phyloP scores from a whole-genome alignment of 23 red algal species.

The Chondrus crispus region DNA sequence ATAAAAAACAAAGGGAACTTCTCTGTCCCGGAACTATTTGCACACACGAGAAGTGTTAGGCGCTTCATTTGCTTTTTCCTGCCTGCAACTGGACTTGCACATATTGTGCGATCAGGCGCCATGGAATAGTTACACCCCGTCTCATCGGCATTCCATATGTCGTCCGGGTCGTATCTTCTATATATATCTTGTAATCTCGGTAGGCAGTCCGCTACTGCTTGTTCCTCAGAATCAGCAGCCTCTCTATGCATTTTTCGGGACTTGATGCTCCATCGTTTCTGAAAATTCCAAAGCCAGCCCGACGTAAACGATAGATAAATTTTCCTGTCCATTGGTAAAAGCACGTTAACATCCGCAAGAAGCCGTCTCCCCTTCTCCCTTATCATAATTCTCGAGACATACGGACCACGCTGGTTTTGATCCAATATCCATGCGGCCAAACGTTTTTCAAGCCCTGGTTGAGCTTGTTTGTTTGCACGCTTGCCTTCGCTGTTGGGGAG shows the following conservation, averaged over 20 bases:
- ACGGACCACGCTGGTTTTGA: neutral
- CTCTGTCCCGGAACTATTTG: neutral
- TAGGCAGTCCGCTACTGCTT: neutral
- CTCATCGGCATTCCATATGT: neutral
- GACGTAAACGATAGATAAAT: neutral
- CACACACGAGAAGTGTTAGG: neutral
- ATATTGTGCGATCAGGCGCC: neutral
- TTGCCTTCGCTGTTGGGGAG: too few species aligned
- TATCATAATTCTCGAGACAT: neutral
- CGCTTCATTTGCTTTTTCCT: neutral
- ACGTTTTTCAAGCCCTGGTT: neutral
- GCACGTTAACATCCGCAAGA: neutral
- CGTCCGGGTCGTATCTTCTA: neutral
- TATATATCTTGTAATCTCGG: neutral
- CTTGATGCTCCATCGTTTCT: neutral
- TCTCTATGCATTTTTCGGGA: neutral
- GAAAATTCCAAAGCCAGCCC: neutral
- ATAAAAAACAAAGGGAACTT: slow-evolving; percentile 1
- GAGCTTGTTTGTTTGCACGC: neutral
- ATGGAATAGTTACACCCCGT: neutral
- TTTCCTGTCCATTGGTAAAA: neutral
- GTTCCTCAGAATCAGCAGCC: neutral
- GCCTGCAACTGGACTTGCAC: neutral
- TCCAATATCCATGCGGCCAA: neutral
- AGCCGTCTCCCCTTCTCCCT: neutral